Evolutionary conservation across 805 yeast species (phyloP), one percentile per base, ranked within the genome.

Genomic region (Debaryomyces maramus): DNA sequence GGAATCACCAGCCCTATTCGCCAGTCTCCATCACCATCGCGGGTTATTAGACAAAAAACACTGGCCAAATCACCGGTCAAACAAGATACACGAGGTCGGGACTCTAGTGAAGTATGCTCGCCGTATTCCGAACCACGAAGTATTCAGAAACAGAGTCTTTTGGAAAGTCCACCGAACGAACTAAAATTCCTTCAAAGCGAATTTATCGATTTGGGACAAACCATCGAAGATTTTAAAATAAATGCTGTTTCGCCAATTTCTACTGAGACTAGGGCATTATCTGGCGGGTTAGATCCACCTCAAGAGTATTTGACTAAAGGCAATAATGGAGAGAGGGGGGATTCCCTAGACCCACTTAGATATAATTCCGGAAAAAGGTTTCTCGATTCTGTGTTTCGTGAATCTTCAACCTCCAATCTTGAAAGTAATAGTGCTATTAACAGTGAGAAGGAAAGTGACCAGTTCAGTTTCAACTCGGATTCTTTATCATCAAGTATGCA

Each of bases 241-340:
- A 21, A 32, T 21, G 38, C 38, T 3, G 22, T 39, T 11, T 39
- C 42, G 4, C 42, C 42, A 6, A 24, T 39, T 20, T 24, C 42
- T n/a, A 26, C 26, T 8, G 42, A 27, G 5, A 26, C 42, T 5
- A 6, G 7, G 17, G 16, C 27, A 3, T 13, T 33, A 9, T 11
- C 29, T 17, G 14, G 29, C 5, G n/a, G n/a, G n/a, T n/a, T n/a
- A n/a, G n/a, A n/a, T n/a, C n/a, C n/a, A n/a, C 29, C 29, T 16
- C 21, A 9, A 14, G 22, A 10, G 11, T 24, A 13, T 5, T 10
- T 15, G 11, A 13, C 28, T 6, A 24, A n/a, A 6, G 13, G 10
- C 4, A 20, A 33, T 14, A 2, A 15, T 16, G 28, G 23, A 20
- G 14, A 19, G 9, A 14, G n/a, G 10, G 20, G 19, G n/a, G 22